Conservation (phyloP, 805 yeast genomes). For the Blastobotrys americana region DNA sequence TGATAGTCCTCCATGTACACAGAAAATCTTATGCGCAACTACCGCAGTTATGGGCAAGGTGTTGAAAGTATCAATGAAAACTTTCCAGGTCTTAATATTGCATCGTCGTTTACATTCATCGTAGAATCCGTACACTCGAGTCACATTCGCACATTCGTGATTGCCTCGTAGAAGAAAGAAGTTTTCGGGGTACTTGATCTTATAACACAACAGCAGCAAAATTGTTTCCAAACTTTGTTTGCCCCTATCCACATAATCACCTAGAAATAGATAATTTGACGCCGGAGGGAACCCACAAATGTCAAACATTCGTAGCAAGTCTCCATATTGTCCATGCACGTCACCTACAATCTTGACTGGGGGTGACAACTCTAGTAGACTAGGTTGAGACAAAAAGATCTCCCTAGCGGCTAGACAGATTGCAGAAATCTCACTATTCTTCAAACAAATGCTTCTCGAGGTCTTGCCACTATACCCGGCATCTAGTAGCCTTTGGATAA, state of each 20-base stretch:
- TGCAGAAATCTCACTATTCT: slow-evolving; percentile 79
- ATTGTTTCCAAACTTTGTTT: slow-evolving; percentile 94
- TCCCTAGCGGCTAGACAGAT: slow-evolving; percentile 86
- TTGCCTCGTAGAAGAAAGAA: slow-evolving; percentile 90
- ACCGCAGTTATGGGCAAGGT: slow-evolving; percentile 93
- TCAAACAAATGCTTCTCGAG: slow-evolving; percentile 80
- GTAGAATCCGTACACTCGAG: slow-evolving; percentile 93
- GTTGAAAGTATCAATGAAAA: slow-evolving; percentile 89
- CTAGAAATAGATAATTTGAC: slow-evolving; percentile 84
- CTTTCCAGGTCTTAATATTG: slow-evolving; percentile 87
- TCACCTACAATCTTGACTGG: slow-evolving; percentile 89
- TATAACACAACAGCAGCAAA: slow-evolving; percentile 77
- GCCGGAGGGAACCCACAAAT: slow-evolving; percentile 97
- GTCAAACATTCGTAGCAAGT: slow-evolving; percentile 81
- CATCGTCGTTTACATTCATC: slow-evolving; percentile 96
- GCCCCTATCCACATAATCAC: slow-evolving; percentile 97
- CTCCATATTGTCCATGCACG: slow-evolving; percentile 95
- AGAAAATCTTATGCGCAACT: slow-evolving; percentile 90
- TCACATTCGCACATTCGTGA: slow-evolving; percentile 96
- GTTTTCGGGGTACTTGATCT: slow-evolving; percentile 94
- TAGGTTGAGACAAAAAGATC: slow-evolving; percentile 82
- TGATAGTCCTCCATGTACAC: slow-evolving; percentile 79
- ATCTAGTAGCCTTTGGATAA: slow-evolving; percentile 84
- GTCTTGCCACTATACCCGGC: slow-evolving; percentile 95
- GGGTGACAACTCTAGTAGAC: slow-evolving; percentile 76